Conservation (phyloP, 768 basidiomycete genomes). For the Boletales sp. region DNA sequence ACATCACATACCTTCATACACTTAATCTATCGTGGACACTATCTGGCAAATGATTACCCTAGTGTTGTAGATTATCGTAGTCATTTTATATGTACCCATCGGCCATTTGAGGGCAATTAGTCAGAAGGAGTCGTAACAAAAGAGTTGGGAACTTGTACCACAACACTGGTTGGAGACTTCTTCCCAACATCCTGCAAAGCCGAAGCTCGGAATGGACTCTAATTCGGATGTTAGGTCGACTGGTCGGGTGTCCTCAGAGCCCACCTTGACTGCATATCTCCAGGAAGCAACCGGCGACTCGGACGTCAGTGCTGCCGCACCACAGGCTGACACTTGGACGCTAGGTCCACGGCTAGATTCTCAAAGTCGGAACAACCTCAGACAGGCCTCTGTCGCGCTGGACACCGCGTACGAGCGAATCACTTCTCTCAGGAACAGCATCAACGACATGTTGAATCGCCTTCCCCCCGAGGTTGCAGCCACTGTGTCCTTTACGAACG, state of each 20-base stretch:
- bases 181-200: too few relatives aligned
- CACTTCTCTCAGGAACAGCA: conserved; percentile 49
- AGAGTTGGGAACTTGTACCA: neutral
- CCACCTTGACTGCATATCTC: conserved; percentile 10
- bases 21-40: conserved; percentile 4
- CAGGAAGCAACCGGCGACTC: conserved; percentile 10
- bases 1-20: conserved; percentile 1
- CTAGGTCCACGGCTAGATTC: conserved; percentile 5
- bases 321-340: neutral
- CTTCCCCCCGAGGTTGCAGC: conserved; percentile 35
- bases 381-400: conserved; percentile 50
- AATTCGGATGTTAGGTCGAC: conserved; percentile 7
- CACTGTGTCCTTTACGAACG: conserved; percentile 4
- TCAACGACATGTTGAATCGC: conserved; percentile 40
- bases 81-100: conserved; percentile 3
- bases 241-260: conserved; percentile 10
- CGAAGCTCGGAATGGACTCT: conserved; percentile 20
- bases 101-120: too few relatives aligned
- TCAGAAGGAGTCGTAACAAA: neutral
- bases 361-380: conserved; percentile 38
- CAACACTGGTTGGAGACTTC: too few relatives aligned
- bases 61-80: conserved; percentile 14
- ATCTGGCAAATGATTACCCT: conserved; percentile 2
- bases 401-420: conserved; percentile 55
- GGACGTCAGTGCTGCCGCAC: neutral